A percentile compares a stretch with the other conserved stretches of the same genome.
Conservation (phyloP, 2,329 filamentous ascomycete genomes). For the Penicillium sp. region DNA sequence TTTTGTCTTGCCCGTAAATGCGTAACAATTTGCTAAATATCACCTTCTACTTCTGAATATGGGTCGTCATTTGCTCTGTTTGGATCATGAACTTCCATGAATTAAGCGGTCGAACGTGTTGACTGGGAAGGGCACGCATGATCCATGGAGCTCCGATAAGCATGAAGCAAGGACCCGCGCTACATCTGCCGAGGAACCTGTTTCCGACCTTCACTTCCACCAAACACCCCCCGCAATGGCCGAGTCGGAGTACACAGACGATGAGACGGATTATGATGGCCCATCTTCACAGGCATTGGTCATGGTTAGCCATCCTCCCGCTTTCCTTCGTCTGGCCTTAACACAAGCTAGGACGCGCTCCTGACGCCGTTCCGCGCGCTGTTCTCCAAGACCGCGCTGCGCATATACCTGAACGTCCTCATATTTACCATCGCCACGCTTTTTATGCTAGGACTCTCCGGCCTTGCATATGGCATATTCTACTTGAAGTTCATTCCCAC, state of each 20-base stretch:
- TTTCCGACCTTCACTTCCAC: background rate
- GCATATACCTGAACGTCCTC: slow-evolving; percentile 61
- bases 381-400: slow-evolving; percentile 60
- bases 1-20: no score
- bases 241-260: slow-evolving; percentile 23
- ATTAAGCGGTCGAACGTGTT: no score
- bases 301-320: slow-evolving; percentile 10
- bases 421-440: slow-evolving; percentile 54
- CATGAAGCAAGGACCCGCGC: no score
- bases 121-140: no score
- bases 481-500: slow-evolving; percentile 67
- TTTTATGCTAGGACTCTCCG: slow-evolving; percentile 57
- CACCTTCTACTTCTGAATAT: no score
- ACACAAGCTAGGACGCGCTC: slow-evolving; percentile 49
- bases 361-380: slow-evolving; percentile 54
- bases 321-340: slow-evolving; percentile 1
- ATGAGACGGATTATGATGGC: slow-evolving; percentile 21
- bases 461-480: slow-evolving; percentile 63
- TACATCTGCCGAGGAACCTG: slow-evolving; percentile 8
- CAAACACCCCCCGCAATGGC: slow-evolving; percentile 19
- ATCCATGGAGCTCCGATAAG: no score
- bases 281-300: slow-evolving; percentile 13
- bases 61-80: no score
- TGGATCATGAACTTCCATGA: no score
- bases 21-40: no score